Conservation (phyloP, 2,329 filamentous ascomycete genomes). For the Talaromyces islandicus region DNA sequence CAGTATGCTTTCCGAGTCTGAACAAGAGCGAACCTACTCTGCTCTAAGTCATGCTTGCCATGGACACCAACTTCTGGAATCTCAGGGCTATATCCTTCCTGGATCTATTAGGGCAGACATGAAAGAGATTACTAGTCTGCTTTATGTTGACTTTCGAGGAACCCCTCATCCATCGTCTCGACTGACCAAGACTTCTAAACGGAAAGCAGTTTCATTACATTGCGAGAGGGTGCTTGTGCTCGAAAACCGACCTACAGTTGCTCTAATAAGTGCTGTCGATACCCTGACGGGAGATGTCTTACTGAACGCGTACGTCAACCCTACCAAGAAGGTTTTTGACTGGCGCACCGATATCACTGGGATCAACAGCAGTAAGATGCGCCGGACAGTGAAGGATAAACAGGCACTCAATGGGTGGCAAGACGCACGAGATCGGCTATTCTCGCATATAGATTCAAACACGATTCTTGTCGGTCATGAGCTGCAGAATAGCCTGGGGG, state of each 20-base stretch:
- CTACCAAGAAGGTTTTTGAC: conserved; percentile 26
- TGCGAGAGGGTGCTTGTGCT: conserved; percentile 44
- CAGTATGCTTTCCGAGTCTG: background rate
- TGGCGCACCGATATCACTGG: conserved; percentile 39
- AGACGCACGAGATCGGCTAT: conserved; percentile 39
- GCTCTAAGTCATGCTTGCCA: conserved; percentile 3
- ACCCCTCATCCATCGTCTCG: background rate
- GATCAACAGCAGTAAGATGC: conserved; percentile 27
- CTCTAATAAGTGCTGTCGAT: conserved; percentile 39
- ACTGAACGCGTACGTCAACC: conserved; percentile 39
- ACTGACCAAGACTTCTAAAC: background rate
- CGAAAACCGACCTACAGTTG: conserved; percentile 23
- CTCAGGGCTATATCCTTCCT: conserved; percentile 1
- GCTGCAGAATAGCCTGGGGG: conserved; percentile 40
- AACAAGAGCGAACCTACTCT: background rate
- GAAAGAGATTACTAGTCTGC: background rate
- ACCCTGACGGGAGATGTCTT: conserved; percentile 43
- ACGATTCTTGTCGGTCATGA: conserved; percentile 48
- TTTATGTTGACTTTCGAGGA: background rate
- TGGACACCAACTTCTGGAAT: background rate
- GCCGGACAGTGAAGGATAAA: conserved; percentile 22
- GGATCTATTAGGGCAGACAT: background rate
- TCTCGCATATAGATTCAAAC: conserved; percentile 34
- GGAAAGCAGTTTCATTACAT: conserved; percentile 38
- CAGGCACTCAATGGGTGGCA: conserved; percentile 36